Evolutionary conservation across 2,329 filamentous ascomycete species (phyloP).

Genomic region (Dryadomyces sulphureus): DNA sequence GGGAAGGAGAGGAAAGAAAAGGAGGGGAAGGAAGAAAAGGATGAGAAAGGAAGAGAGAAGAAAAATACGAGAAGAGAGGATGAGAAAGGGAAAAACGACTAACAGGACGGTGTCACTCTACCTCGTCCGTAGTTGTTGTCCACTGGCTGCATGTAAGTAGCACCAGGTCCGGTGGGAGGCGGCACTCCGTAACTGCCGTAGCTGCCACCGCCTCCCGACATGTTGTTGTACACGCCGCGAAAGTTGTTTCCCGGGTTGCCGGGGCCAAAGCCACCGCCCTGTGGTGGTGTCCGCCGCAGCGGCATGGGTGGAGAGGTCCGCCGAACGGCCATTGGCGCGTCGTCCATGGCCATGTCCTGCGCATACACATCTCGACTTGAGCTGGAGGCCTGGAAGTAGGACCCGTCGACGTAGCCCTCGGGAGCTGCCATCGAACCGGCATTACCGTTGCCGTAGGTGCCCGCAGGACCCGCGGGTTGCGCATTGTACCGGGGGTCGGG

Average conservation of each 20-base stretch:
- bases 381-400: constrained; percentile 3
- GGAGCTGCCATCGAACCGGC: constrained; percentile 3
- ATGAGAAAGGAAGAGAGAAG: not conserved
- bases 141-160: constrained; percentile 7
- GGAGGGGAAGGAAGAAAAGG: not conserved
- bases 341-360: constrained; percentile 10
- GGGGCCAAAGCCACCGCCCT: not conserved
- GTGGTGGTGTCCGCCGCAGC: constrained; percentile 6
- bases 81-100: constrained; percentile 10
- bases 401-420: constrained; percentile 8
- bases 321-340: constrained; percentile 3
- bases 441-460: not conserved
- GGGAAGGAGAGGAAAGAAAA: not conserved
- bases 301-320: constrained; percentile 6
- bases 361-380: constrained; percentile 3
- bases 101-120: constrained; percentile 18
- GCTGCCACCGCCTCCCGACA: constrained; percentile 22
- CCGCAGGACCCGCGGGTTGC: not conserved
- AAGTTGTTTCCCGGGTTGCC: constrained; percentile 3
- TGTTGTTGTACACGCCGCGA: constrained; percentile 1
- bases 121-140: constrained; percentile 10
- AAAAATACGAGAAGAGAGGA: not conserved
- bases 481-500: constrained; percentile 8
- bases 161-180: constrained; percentile 6
- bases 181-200: constrained; percentile 33